Evolutionary conservation across 2,329 filamentous ascomycete genomes (phyloP), one percentile per base, ranked within the genome.

Genomic region (Epichloe sp.): DNA sequence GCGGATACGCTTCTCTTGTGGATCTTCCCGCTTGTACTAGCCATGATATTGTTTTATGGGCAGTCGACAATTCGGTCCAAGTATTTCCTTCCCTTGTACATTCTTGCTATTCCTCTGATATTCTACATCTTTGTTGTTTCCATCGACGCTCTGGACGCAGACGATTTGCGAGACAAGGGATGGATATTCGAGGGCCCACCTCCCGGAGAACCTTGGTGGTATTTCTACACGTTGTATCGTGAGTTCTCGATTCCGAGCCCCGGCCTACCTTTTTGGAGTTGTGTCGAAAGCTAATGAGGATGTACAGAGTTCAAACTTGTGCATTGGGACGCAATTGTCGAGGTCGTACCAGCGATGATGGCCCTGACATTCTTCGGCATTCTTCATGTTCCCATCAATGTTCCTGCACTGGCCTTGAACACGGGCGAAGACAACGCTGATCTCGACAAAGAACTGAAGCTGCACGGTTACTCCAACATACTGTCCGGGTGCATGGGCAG

Each of bases 281-380:
- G n/a, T 37, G 14, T n/a, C 6, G 19, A n/a, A 43, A 23, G 36
- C 43, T 50, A 35, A 50, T 21, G 15, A 14, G 51, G 15, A 15
- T 19, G 21, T 3, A 19, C 51, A 93, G 87, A 93, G 62, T 88
- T 95, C 60, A 74, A 83, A 47, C 74, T 84, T 23, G 85, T 97
- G 3, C 79, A 90, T 58, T 95, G 88, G 86, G 76, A 77, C 44
- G 93, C 91, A 3, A 77, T 98, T 47, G 70, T 76, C n/a, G 83
- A 89, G 60, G 90, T 86, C 1, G 77, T 96, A 34, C 93, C 93
- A 1, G 90, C 93, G 34, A 97, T 98, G 87, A 82, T 98, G 60
- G 93, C 93, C 0, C 71, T 98, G 54, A 97, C 93, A 0, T 98
- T 98, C 72, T 98, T 98, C 61, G 93, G 93, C 49, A 85, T 98